Base-by-base conservation (phyloP, 2,329 filamentous ascomycete genomes). In the Penicillium sp. region DNA sequence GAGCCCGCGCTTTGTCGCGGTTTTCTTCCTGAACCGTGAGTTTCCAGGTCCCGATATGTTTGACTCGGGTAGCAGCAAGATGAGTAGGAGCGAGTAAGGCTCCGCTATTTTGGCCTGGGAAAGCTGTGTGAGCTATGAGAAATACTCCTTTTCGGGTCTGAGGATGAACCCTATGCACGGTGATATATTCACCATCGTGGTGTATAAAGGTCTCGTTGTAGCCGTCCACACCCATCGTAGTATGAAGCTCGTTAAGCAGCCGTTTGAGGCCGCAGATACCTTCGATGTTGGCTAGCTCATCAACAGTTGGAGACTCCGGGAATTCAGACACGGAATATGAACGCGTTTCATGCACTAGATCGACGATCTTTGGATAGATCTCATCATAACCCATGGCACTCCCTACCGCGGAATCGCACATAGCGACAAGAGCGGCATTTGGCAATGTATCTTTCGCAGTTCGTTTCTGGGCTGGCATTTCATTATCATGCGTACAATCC, bases 401-500 rank as follows among this genome's bases (percentile, higher is more conserved):
- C 49, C 95, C 95, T 7, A 91, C 93, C 1, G 94, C 92, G 70
- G 92, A 97, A 26, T 93, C 89, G 76, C 96, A 99, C 93, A 99
- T 97, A 73, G 90, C 91, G 44, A 98, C 94, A 4, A 99, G 84
- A 5, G 95, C 95, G 54, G 94, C 93, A 72, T 96, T 98, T 7
- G 96, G 91, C 9, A 99, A 84, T 0, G 95, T 98, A 74, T 99
- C 96, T 63, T 93, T 88, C 56, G 93, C 93, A 75, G 97, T 93
- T 46, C 96, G 87, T 78, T 97, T 97, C 78, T 99, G 94, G 0
- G 94, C 92, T 0, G 95, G 95, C 2, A 92, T 91, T 79, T 99
- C 94, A 70, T 99, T 99, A 79, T 99, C 95, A 76, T 99, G 95
- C 0, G 96, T 99, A 78, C 96, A 99, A 75, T 99, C 96, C 93